Base-by-base conservation (phyloP, 495 filamentous ascomycete genomes). In the Lepraria neglecta region DNA sequence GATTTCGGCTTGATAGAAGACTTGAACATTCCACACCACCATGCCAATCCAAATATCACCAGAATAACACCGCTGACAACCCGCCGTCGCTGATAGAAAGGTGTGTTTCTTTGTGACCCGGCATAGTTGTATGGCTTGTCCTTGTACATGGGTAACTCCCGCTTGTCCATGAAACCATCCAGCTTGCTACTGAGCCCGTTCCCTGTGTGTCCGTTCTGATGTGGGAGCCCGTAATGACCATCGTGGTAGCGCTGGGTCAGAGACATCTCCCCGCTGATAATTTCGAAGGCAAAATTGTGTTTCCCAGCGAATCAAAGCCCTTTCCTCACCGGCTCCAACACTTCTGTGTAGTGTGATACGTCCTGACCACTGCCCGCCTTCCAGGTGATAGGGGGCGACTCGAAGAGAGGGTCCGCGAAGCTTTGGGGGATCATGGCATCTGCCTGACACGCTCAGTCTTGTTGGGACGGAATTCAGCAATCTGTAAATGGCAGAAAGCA, bases 131-230 rank as follows among this genome's bases (percentile, higher is more conserved):
- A 95, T 28, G 94, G 94, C 69, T 99, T 99, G 74, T 99, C 94
- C 78, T 99, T 99, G 74, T 99, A 99, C 86, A 97, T 88, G 44
- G 94, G 94, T 28, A 99, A 76, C 38, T 84, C 79, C 56, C 80
- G 75, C 31, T 74, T 71, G 28, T 77, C 76, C 63, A 87, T 84
- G 46, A 83, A 77, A 15, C 75, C 75, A 48, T 75, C 74, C 50
- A 83, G 65, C 63, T 77, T 80, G 58, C 73, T 74, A 24, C 73
- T 70, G 7, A 76, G 61, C 19, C 68, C 69, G 50, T 70, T 68
- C 19, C 62, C 54, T n/a, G 61, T 56, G 35, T 69, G 55, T 42
- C 64, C 61, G 47, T 71, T 71, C 55, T 65, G 76, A 73, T 24
- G 31, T 56, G 44, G 33, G 55, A 40, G 61, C 63, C 65, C 62